phyloP scores from a whole-genome alignment of 371 early-diverging fungal species.

The Funneliformis caledonium region DNA sequence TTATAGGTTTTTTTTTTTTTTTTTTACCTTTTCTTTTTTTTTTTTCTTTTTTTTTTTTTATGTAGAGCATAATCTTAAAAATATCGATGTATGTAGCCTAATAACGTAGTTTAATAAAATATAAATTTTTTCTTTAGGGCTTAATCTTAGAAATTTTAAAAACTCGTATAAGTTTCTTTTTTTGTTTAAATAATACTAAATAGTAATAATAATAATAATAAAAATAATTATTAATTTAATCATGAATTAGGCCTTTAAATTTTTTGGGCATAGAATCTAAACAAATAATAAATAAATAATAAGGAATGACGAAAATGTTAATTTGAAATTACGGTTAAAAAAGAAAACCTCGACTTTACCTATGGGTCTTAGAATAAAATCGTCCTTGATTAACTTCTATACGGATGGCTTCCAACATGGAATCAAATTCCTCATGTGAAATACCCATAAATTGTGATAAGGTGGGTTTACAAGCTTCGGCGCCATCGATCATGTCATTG shows the following conservation, averaged over 20 bases:
- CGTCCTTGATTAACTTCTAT: background rate
- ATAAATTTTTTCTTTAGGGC: too few relatives aligned
- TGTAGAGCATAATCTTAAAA: too few relatives aligned
- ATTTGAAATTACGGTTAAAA: background rate
- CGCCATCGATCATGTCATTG: background rate
- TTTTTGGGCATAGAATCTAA: constrained; percentile 16
- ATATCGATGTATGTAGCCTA: too few relatives aligned
- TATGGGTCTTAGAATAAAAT: background rate
- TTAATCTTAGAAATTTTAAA: too few relatives aligned
- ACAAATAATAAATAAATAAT: background rate
- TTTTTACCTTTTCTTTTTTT: too few relatives aligned
- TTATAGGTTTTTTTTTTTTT: too few relatives aligned
- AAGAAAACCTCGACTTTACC: background rate
- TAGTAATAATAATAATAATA: too few relatives aligned
- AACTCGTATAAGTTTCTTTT: too few relatives aligned
- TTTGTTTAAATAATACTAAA: too few relatives aligned
- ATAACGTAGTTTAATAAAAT: too few relatives aligned
- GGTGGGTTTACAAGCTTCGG: background rate
- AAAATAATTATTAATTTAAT: background rate
- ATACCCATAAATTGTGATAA: constrained; percentile 28
- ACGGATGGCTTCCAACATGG: background rate
- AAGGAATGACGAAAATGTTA: background rate
- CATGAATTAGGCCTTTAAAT: background rate
- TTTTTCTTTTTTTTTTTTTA: too few relatives aligned
- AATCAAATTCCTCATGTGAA: constrained; percentile 24